Percentiles rank a stretch among this genome's conserved stretches.
Evolutionary conservation across 306 rosid species (phyloP).

Genomic region (Styphnolobium japonicum): DNA sequence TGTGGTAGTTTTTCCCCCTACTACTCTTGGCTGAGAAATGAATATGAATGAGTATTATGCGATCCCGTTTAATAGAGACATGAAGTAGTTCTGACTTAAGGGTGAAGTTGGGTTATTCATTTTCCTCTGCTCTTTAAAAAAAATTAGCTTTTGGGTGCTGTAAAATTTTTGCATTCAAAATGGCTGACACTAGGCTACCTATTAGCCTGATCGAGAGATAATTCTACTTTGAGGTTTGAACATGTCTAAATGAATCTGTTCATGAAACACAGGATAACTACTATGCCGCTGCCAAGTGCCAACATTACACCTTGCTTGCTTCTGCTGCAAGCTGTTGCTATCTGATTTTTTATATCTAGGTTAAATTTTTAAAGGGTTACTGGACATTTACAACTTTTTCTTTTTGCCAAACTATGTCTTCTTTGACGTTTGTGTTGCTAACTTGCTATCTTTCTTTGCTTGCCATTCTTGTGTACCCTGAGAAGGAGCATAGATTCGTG

Average conservation of each 20-base stretch:
- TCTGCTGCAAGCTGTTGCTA: neutral
- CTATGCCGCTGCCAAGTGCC: neutral
- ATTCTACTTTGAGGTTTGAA: neutral
- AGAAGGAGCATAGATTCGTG: neutral
- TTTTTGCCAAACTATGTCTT: neutral
- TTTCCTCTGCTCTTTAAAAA: neutral
- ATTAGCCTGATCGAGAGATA: neutral
- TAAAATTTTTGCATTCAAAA: neutral
- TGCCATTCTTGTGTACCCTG: neutral
- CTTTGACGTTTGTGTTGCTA: neutral
- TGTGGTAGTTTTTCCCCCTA: neutral
- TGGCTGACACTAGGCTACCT: neutral
- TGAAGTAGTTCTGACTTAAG: constrained; percentile 19
- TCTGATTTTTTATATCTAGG: neutral
- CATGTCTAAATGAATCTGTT: neutral
- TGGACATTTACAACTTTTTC: neutral
- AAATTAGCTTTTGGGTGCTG: neutral
- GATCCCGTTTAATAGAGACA: neutral
- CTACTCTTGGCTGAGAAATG: neutral
- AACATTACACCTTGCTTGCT: neutral
- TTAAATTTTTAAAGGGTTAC: neutral
- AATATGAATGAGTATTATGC: no score
- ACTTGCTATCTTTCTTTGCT: neutral
- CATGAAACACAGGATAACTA: neutral
- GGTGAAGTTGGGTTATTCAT: no score